phyloP scores from a whole-genome alignment of 2,329 filamentous ascomycete genomes.

The Aspergillus aculeatus region DNA sequence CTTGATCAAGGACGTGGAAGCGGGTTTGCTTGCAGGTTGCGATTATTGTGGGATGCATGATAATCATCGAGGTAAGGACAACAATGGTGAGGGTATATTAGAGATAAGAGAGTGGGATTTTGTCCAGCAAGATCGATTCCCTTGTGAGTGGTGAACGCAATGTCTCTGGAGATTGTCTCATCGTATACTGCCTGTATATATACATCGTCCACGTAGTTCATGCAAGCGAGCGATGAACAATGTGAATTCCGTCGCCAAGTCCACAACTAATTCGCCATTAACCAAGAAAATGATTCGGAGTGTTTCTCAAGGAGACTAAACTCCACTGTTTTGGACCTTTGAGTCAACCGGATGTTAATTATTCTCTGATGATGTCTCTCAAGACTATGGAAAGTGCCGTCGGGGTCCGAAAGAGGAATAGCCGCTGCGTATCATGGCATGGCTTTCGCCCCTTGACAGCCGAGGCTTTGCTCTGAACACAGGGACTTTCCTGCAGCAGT shows the following conservation, averaged over 20 bases:
- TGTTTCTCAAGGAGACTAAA: too few species aligned
- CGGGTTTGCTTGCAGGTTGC: constrained; percentile 67
- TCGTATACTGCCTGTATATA: background rate
- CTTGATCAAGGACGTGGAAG: constrained; percentile 59
- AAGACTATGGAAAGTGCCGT: too few species aligned
- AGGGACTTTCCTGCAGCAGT: too few species aligned
- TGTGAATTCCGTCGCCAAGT: too few species aligned
- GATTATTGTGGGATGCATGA: constrained; percentile 44
- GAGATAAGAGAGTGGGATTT: background rate
- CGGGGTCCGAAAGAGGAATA: constrained; percentile 29
- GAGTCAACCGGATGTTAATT: too few species aligned
- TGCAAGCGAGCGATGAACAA: background rate
- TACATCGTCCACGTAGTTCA: background rate
- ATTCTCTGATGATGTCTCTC: too few species aligned
- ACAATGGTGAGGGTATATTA: background rate
- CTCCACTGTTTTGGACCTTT: too few species aligned
- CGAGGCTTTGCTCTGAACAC: too few species aligned
- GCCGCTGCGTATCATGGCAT: background rate
- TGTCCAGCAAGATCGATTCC: background rate
- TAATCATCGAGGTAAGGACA: background rate
- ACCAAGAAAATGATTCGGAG: too few species aligned
- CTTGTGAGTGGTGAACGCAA: background rate
- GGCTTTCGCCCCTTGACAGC: too few species aligned
- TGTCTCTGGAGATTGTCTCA: background rate
- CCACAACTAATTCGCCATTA: too few species aligned